Evolutionary conservation across 345 rosid genomes (phyloP), one percentile per base, ranked within the genome.

Genomic region (Euphorbia peplus): DNA sequence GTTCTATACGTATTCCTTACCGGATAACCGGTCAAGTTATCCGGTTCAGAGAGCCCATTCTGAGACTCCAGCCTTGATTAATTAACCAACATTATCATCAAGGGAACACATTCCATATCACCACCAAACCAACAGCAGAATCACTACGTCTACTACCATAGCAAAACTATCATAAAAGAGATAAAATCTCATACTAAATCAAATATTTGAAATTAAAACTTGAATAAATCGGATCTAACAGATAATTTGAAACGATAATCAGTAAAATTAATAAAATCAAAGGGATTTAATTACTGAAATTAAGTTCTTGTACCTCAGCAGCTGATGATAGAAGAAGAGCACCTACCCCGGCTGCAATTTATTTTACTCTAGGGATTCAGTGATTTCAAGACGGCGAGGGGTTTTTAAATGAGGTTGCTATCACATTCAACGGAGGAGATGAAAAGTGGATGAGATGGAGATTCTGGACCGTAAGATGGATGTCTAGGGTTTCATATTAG

Each of bases 61-160:
- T 61, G 83, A 87, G 88, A 84, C 69, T 81, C 86, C 87, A 81
- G 84, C 91, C 87, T 81, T 79, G 87, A 84, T 87, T 78, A 61
- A n/a, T 7, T 60, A 42, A 47, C 54, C 26, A 50, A n/a, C 64
- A 44, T 14, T 37, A 60, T 44, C 55, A 46, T 0, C 2, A 22
- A 46, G 76, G 75, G 51, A 46, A 37, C 11, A 21, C 67, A 64
- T 58, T 46, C 55, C 71, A 59, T 71, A 48, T 51, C 77, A 66
- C 64, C 30, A 19, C 62, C 26, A 18, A 50, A 42, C 68, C 59
- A 56, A 39, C 50, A 28, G 13, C 22, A 35, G 54, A 53, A 72
- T 47, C 76, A 74, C 41, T 50, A 68, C 37, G 28, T n/a, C 47
- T 32, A 62, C 47, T 32, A 62, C 54, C 32, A 44, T 60, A 5